Percentiles rank a stretch among this genome's conserved stretches.
Evolutionary conservation across 257 asterid genomes (phyloP).

Genomic region (Solanum commersonii): DNA sequence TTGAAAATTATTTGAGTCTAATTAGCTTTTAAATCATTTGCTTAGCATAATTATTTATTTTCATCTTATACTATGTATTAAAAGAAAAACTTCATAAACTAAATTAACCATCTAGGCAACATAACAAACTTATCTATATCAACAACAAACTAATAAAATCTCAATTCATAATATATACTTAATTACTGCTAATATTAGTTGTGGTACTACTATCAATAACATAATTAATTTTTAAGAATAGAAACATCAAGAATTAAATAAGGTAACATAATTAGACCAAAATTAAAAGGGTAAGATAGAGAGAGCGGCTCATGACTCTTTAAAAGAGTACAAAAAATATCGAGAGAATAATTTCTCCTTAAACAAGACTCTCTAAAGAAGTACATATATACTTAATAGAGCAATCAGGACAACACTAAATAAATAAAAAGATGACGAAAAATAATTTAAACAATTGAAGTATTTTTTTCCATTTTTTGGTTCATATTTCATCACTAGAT

Average conservation of each 20-base stretch:
- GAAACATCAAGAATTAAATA: neutral
- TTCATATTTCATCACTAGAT: neutral
- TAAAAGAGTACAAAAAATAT: too few relatives aligned
- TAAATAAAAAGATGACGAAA: too few relatives aligned
- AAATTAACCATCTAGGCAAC: neutral
- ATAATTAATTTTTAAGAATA: neutral
- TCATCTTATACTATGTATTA: too few relatives aligned
- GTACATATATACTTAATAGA: too few relatives aligned
- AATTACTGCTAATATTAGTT: neutral
- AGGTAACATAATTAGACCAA: neutral
- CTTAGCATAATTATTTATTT: too few relatives aligned
- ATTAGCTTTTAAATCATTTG: neutral
- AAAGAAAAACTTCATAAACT: neutral
- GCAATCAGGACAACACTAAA: too few relatives aligned
- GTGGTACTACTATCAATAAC: neutral
- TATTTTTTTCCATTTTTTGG: too few relatives aligned
- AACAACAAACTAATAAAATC: neutral
- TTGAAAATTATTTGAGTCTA: neutral
- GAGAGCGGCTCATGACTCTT: too few relatives aligned
- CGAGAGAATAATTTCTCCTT: too few relatives aligned
- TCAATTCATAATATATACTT: neutral
- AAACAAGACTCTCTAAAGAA: too few relatives aligned
- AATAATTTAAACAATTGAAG: too few relatives aligned
- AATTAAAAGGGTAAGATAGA: neutral
- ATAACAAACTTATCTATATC: neutral